A percentile compares a stretch with the other conserved stretches of the same genome.
Evolutionary conservation across 768 basidiomycete species (phyloP).

Genomic region (Strobilomyces dryophilus): DNA sequence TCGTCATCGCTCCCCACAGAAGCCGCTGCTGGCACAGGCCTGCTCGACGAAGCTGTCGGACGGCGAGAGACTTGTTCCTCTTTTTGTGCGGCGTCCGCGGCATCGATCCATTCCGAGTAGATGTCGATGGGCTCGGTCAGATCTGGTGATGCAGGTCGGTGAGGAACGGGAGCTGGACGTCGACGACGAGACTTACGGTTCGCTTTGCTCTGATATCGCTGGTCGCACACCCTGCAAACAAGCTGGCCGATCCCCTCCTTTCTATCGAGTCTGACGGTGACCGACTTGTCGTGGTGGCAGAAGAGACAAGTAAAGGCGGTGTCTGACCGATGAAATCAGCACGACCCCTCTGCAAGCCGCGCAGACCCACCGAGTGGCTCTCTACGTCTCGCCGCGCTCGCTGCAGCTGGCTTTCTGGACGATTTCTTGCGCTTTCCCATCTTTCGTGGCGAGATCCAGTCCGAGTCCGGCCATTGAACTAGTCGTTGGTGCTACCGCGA

Average conservation of each 20-base stretch:
- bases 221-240: constrained; percentile 81
- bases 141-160: constrained; percentile 43
- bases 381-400: constrained; percentile 58
- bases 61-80: constrained; percentile 53
- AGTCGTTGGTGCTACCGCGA: background rate
- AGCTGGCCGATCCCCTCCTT: constrained; percentile 82
- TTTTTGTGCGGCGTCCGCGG: constrained; percentile 76
- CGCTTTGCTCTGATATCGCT: constrained; percentile 82
- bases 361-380: constrained; percentile 61
- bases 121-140: constrained; percentile 86
- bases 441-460: background rate
- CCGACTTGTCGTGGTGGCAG: constrained; percentile 88
- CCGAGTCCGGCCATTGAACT: background rate
- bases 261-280: constrained; percentile 78
- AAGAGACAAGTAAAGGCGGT: constrained; percentile 83
- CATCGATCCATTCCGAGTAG: constrained; percentile 90
- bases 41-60: constrained; percentile 49
- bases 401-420: constrained; percentile 69
- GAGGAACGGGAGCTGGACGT: constrained; percentile 8
- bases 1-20: constrained; percentile 49
- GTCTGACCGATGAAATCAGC: constrained; percentile 40
- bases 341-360: background rate
- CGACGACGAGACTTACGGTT: constrained; percentile 57
- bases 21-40: constrained; percentile 31
- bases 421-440: constrained; percentile 95